Evolutionary conservation across 352 stramenopile species (phyloP).

Genomic region (Phytophthora macrochlamydospora): DNA sequence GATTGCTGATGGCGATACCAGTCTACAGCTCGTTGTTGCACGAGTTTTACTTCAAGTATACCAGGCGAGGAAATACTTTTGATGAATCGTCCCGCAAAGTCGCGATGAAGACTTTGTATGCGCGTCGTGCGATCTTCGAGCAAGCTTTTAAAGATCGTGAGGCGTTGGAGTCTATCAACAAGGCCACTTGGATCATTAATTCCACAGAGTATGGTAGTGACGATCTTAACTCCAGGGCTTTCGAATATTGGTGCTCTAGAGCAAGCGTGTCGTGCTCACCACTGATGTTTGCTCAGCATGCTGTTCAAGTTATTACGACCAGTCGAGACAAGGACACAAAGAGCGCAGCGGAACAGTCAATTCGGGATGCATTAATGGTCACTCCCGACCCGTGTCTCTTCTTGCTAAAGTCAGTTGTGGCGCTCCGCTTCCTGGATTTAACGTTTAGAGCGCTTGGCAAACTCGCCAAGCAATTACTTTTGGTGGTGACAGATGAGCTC

Average conservation of each 20-base stretch:
- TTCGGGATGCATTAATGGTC: conserved; percentile 50
- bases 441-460: conserved; percentile 71
- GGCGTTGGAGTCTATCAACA: conserved; percentile 27
- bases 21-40: conserved; percentile 75
- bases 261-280: conserved; percentile 48
- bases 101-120: conserved; percentile 62
- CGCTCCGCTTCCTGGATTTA: conserved; percentile 62
- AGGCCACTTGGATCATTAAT: not conserved
- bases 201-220: conserved; percentile 5
- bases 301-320: conserved; percentile 69
- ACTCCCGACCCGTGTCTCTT: conserved; percentile 63
- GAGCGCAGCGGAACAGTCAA: conserved; percentile 46
- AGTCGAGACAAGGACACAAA: conserved; percentile 76
- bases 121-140: conserved; percentile 64
- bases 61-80: conserved; percentile 55
- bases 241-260: conserved; percentile 63
- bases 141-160: conserved; percentile 51
- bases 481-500: conserved; percentile 43
- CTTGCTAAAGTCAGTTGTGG: conserved; percentile 52
- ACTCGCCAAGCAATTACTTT: conserved; percentile 73
- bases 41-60: conserved; percentile 85
- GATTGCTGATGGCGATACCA: conserved; percentile 54
- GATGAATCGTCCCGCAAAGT: conserved; percentile 64
- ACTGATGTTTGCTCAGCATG: conserved; percentile 77
- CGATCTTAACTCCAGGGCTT: conserved; percentile 26